Evolutionary conservation across 768 basidiomycete genomes (phyloP), one percentile per base, ranked within the genome.

Genomic region (Pleurotus platypus): DNA sequence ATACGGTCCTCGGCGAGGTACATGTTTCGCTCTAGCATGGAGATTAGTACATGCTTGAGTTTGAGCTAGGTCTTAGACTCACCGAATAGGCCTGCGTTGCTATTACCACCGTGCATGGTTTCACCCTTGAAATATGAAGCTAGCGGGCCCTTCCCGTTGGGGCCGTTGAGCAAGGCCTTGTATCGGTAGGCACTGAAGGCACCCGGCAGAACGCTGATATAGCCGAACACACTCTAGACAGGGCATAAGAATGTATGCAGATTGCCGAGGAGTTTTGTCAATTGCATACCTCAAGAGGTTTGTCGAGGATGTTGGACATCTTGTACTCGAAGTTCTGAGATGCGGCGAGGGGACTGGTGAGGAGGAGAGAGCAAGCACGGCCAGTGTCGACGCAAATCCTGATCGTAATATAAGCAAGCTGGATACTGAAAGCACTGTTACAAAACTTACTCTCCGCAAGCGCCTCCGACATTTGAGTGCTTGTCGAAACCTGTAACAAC

Each of bases 321-420:
- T 96, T 96, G 76, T 96, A 95, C 85, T 95, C 92, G 61, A 96
- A 98, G 70, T 98, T 97, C 77, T 97, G 95, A 0, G 94, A 95
- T 3, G 95, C 95, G 12, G 92, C 89, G 24, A 92, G 74, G 46
- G 90, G 90, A 62, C 87, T 91, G 8, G 73, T 83, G 38, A 92
- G 78, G 16, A 92, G 75, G 13, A 90, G 77, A 13, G 81, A 75
- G 62, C 91, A 93, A 12, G 78, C 88, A 62, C 79, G 81, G 24
- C 91, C 90, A 15, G 83, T 83, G 64, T 92, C 90, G 50, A 92
- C 90, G 61, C 90, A 91, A 54, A 92, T 92, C 64, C 88, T 90
- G 56, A 9, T 38, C 57, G 48, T 45, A 26, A 40, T 5, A 30
- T 57, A 11, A 30, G 30, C 30, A 35, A 9, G 30, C 3, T 12